These are phyloP conservation scores for Apophysomyces sp. DNA, from an alignment of 371 early-diverging fungal genomes.

Conservation along the genomic window DNA sequence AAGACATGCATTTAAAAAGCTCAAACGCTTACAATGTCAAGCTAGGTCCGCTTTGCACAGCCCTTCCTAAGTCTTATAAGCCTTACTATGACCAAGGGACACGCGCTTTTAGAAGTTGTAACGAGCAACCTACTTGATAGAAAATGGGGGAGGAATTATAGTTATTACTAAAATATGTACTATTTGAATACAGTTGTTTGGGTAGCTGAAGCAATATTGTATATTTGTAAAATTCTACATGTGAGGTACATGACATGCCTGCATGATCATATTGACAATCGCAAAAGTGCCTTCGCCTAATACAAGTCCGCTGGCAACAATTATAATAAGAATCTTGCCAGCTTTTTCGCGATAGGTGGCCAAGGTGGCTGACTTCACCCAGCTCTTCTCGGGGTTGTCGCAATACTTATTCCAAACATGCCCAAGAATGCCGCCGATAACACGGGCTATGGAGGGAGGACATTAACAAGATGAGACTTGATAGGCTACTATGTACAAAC, in stretches of 20 bases:
- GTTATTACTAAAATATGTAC: too few relatives aligned
- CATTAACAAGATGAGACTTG: too few relatives aligned
- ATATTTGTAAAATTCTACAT: conserved; percentile 19
- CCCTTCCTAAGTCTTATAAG: too few relatives aligned
- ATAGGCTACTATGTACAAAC: too few relatives aligned
- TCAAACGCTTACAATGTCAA: too few relatives aligned
- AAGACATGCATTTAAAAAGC: too few relatives aligned
- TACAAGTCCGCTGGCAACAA: conserved; percentile 79
- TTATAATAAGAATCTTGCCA: conserved; percentile 66
- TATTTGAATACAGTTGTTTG: too few relatives aligned
- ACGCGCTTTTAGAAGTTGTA: too few relatives aligned
- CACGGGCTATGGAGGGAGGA: conserved; percentile 52
- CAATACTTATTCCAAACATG: conserved; percentile 53
- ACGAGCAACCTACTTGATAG: too few relatives aligned
- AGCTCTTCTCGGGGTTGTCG: conserved; percentile 11
- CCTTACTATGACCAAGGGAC: too few relatives aligned
- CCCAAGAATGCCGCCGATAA: conserved; percentile 63
- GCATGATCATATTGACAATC: conserved; percentile 53
- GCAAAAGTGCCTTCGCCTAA: conserved; percentile 81
- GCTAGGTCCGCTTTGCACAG: too few relatives aligned
- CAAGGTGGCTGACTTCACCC: conserved; percentile 1
- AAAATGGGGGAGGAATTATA: too few relatives aligned
- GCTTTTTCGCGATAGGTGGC: conserved; percentile 21
- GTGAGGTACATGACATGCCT: conserved; percentile 45
- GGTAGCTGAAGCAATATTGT: neutral